phyloP scores from a whole-genome alignment of 192 early-diverging fungal species.

The Coemansia sp. region DNA sequence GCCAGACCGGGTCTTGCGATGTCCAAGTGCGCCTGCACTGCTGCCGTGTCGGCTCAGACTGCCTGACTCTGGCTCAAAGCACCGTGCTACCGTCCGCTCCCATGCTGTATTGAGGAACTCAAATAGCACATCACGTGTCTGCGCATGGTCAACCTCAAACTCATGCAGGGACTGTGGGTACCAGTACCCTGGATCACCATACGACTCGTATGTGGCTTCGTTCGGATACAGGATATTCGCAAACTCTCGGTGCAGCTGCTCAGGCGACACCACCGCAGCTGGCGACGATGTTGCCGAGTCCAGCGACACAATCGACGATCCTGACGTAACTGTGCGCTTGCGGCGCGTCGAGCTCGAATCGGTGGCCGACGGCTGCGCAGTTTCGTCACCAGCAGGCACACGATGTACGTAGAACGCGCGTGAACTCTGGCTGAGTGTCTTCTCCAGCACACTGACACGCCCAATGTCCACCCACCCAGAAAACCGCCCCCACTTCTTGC shows the following conservation, averaged over 20 bases:
- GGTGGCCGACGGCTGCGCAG: slow-evolving; percentile 6
- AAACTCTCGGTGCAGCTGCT: slow-evolving; percentile 44
- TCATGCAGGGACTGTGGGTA: slow-evolving; percentile 55
- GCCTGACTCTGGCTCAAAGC: slow-evolving; percentile 28
- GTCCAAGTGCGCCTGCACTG: slow-evolving; percentile 21
- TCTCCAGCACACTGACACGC: slow-evolving; percentile 49
- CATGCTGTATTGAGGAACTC: slow-evolving; percentile 53
- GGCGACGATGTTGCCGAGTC: slow-evolving; percentile 33
- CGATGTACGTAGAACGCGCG: slow-evolving; percentile 48
- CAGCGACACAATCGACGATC: slow-evolving; percentile 44
- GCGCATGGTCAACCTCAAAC: slow-evolving; percentile 47
- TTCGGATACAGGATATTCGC: slow-evolving; percentile 45
- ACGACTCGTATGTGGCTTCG: slow-evolving; percentile 49
- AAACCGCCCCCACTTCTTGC: slow-evolving; percentile 50
- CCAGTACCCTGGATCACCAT: slow-evolving; percentile 53
- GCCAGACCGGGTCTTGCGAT: slow-evolving; percentile 21
- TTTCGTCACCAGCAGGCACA: slow-evolving; percentile 19
- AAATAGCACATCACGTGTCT: slow-evolving; percentile 42
- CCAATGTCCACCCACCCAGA: slow-evolving; percentile 47
- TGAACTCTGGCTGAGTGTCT: slow-evolving; percentile 35
- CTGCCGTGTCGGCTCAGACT: slow-evolving; percentile 44
- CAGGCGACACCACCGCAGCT: slow-evolving; percentile 7
- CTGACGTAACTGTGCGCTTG: slow-evolving; percentile 27
- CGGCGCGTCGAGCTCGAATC: slow-evolving; percentile 7
- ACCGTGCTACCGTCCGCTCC: slow-evolving; percentile 47